phyloP scores from a whole-genome alignment of 768 basidiomycete genomes.

The Omphalotus guepiniiformis region DNA sequence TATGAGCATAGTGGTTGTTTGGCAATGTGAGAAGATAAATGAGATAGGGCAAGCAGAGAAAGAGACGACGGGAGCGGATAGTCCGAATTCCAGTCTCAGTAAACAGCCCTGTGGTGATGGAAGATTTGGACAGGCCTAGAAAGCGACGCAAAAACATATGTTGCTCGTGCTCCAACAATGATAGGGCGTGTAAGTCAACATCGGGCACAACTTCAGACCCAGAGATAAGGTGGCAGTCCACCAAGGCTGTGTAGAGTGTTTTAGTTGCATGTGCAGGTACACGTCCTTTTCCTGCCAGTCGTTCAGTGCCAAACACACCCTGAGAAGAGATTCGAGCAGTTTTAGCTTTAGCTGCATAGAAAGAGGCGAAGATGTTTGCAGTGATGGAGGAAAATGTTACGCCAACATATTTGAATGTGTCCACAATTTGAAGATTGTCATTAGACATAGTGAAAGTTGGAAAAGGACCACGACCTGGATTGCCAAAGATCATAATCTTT shows the following conservation, averaged over 20 bases:
- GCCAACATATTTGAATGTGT: constrained; percentile 12
- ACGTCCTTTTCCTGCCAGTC: neutral
- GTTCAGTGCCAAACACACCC: constrained; percentile 1
- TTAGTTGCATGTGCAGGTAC: constrained; percentile 1
- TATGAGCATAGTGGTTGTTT: neutral
- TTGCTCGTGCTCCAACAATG: constrained; percentile 36
- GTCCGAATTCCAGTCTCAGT: constrained; percentile 18
- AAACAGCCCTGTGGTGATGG: constrained; percentile 12
- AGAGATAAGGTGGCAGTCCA: constrained; percentile 14
- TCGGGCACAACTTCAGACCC: constrained; percentile 10
- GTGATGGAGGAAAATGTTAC: constrained; percentile 3
- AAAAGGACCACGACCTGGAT: no score
- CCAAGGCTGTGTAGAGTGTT: constrained; percentile 13
- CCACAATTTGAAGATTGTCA: neutral
- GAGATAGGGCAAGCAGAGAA: constrained; percentile 12
- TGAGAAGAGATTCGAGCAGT: neutral
- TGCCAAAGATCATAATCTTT: no score
- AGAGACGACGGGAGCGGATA: constrained; percentile 12
- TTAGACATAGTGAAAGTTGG: neutral
- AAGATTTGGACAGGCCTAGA: constrained; percentile 10
- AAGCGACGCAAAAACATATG: constrained; percentile 32
- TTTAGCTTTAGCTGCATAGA: constrained; percentile 7
- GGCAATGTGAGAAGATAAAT: neutral
- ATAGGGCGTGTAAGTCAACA: neutral
- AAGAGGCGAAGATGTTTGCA: constrained; percentile 6